Evolutionary conservation across 495 filamentous ascomycete genomes (phyloP).

Genomic region (Annulohypoxylon maeteangense): DNA sequence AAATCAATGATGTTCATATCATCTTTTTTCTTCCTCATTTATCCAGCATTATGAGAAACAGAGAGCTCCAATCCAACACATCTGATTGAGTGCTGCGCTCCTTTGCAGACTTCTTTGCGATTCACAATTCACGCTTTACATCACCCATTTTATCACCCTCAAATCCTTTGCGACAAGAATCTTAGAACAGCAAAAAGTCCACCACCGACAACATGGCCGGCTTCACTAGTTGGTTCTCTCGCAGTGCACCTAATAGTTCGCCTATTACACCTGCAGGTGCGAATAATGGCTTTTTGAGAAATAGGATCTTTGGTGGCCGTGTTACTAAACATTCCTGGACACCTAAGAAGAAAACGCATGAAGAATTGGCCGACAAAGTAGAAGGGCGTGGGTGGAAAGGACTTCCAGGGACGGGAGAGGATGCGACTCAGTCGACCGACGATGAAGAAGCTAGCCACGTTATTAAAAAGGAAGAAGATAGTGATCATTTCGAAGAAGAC

Average conservation of each 20-base stretch:
- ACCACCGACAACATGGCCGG: conserved; percentile 21
- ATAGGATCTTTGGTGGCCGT: conserved; percentile 21
- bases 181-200: background rate
- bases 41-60: background rate
- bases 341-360: background rate
- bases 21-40: conserved; percentile 15
- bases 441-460: background rate
- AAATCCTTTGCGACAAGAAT: background rate
- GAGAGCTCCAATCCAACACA: background rate
- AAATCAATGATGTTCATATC: conserved; percentile 6
- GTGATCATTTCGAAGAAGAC: background rate
- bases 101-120: background rate
- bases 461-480: background rate
- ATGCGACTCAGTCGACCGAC: background rate
- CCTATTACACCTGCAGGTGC: background rate
- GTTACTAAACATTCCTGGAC: conserved; percentile 12
- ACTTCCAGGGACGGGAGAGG: background rate
- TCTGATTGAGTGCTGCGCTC: background rate
- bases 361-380: background rate
- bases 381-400: background rate
- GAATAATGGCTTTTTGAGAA: background rate
- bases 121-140: background rate
- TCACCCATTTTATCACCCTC: background rate
- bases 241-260: background rate
- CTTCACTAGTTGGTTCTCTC: conserved; percentile 12